Percentiles rank a stretch among this genome's conserved stretches.
These are phyloP conservation scores for Penicillium maclennaniae DNA, from an alignment of 495 filamentous ascomycete species.

Conservation along the genomic window DNA sequence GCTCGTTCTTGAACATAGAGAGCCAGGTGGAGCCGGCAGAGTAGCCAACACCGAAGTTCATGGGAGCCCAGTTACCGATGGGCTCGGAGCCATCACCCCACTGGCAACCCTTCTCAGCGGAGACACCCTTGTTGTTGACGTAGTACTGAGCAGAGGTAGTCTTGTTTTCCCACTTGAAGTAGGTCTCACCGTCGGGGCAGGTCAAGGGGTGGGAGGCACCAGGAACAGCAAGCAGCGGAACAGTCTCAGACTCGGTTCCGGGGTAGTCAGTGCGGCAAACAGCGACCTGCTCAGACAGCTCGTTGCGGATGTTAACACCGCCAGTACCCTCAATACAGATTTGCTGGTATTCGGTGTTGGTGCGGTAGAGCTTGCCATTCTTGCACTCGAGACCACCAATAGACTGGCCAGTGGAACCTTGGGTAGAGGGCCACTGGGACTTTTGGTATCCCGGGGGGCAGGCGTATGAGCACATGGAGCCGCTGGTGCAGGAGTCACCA, in stretches of 20 bases:
- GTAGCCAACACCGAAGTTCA: slow-evolving; percentile 81
- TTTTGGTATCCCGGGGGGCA: slow-evolving; percentile 92
- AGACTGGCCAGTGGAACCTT: slow-evolving; percentile 81
- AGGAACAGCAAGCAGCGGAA: slow-evolving; percentile 61
- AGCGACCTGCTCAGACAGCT: slow-evolving; percentile 57
- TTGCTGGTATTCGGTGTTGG: slow-evolving; percentile 57
- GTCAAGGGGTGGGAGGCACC: slow-evolving; percentile 60
- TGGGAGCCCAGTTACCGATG: slow-evolving; percentile 85
- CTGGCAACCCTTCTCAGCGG: slow-evolving; percentile 65
- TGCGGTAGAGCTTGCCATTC: slow-evolving; percentile 72
- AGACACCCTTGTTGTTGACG: slow-evolving; percentile 74
- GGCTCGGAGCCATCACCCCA: slow-evolving; percentile 64
- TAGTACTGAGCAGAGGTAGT: slow-evolving; percentile 93
- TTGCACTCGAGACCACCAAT: slow-evolving; percentile 82
- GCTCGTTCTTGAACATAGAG: slow-evolving; percentile 72
- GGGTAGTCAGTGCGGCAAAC: slow-evolving; percentile 97
- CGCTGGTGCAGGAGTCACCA: slow-evolving; percentile 52
- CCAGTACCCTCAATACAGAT: slow-evolving; percentile 75
- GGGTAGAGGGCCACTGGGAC: slow-evolving; percentile 79
- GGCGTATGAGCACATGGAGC: slow-evolving; percentile 84
- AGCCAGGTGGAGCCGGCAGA: slow-evolving; percentile 66
- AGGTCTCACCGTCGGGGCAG: slow-evolving; percentile 63
- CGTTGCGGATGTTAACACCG: slow-evolving; percentile 70
- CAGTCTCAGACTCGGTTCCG: slow-evolving; percentile 76
- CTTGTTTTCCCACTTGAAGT: slow-evolving; percentile 74